Conservation (phyloP, 352 stramenopile species). For the Phytophthora capsici region DNA sequence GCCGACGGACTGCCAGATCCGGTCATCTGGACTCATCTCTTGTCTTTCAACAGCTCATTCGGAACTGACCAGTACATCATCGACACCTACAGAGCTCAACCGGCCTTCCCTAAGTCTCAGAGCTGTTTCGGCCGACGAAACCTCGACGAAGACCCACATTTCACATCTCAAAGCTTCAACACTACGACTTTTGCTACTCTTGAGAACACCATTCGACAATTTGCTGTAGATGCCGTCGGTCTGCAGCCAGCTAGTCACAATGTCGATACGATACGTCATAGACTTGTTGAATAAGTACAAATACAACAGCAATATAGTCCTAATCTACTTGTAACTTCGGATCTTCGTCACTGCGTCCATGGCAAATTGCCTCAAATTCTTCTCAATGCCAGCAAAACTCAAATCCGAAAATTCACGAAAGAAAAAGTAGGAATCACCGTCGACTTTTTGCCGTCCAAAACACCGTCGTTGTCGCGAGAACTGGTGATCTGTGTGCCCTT, state of each 20-base stretch:
- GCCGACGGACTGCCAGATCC: constrained; percentile 43
- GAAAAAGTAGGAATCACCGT: constrained; percentile 36
- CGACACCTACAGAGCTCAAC: constrained; percentile 50
- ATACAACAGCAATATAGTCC: no score
- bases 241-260: constrained; percentile 26
- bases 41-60: constrained; percentile 57
- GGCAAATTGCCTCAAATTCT: constrained; percentile 27
- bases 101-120: constrained; percentile 48
- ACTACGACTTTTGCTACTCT: constrained; percentile 35
- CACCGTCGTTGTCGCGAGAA: constrained; percentile 21
- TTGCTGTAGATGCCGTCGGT: constrained; percentile 34
- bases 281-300: constrained; percentile 14
- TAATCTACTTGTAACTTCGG: no score
- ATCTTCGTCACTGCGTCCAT: constrained; percentile 16
- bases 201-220: constrained; percentile 31
- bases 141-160: constrained; percentile 33
- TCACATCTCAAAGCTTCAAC: constrained; percentile 30
- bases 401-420: constrained; percentile 23
- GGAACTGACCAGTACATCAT: constrained; percentile 49
- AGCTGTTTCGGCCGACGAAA: constrained; percentile 59
- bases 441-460: constrained; percentile 37
- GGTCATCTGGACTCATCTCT: constrained; percentile 66
- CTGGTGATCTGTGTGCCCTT: constrained; percentile 3
- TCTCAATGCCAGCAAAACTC: constrained; percentile 34
- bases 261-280: constrained; percentile 16